Percentiles rank a stretch among this genome's conserved stretches.
Evolutionary conservation across 2,329 filamentous ascomycete species (phyloP).

Genomic region (Onygenales sp.): DNA sequence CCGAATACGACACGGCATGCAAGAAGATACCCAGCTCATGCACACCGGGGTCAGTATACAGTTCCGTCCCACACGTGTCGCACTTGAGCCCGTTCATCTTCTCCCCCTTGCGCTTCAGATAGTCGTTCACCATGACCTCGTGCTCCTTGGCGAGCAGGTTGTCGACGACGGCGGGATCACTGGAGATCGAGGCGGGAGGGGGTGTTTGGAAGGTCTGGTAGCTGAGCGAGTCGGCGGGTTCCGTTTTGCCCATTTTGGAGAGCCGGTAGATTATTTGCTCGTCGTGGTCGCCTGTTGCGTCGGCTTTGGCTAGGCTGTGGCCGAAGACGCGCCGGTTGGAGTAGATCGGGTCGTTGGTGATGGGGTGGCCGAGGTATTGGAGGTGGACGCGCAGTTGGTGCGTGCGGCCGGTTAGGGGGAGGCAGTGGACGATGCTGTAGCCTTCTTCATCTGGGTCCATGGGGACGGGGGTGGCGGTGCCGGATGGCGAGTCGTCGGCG

Average conservation of each 20-base stretch:
- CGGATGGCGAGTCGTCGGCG: slow-evolving; percentile 13
- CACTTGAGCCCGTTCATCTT: slow-evolving; percentile 83
- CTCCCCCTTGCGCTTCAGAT: slow-evolving; percentile 84
- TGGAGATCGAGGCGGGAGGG: slow-evolving; percentile 25
- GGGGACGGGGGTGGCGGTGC: slow-evolving; percentile 22
- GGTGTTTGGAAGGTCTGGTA: slow-evolving; percentile 55
- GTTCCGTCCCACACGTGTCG: slow-evolving; percentile 68
- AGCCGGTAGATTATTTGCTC: slow-evolving; percentile 83
- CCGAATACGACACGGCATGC: slow-evolving; percentile 84
- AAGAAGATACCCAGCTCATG: slow-evolving; percentile 92
- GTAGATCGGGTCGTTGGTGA: slow-evolving; percentile 96
- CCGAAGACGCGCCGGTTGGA: slow-evolving; percentile 92
- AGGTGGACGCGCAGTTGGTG: slow-evolving; percentile 93
- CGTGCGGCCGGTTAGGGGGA: slow-evolving; percentile 86
- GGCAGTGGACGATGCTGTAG: slow-evolving; percentile 89
- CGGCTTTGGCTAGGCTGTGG: slow-evolving; percentile 59
- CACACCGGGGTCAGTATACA: slow-evolving; percentile 84
- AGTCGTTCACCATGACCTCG: slow-evolving; percentile 83
- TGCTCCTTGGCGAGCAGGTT: slow-evolving; percentile 35
- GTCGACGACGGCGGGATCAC: slow-evolving; percentile 27
- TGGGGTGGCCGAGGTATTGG: slow-evolving; percentile 88
- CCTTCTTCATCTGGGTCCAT: slow-evolving; percentile 48
- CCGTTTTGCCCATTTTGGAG: slow-evolving; percentile 84
- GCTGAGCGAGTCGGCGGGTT: slow-evolving; percentile 79
- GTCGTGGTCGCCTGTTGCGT: slow-evolving; percentile 63